phyloP scores from a whole-genome alignment of 164 flowering plant species.

The Brasenia schreberi region DNA sequence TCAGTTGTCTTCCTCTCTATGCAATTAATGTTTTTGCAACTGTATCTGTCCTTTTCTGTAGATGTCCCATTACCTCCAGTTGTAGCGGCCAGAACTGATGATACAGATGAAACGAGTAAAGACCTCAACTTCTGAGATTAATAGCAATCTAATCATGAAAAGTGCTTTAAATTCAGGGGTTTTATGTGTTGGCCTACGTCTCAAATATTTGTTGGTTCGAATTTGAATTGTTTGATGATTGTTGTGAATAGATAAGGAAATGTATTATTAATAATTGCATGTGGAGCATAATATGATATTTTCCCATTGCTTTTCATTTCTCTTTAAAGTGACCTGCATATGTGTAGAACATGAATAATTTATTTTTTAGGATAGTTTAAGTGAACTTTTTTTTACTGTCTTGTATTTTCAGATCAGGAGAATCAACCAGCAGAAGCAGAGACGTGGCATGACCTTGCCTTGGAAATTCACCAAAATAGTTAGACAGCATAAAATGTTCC shows the following conservation, averaged over 20 bases:
- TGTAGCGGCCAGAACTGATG: slow-evolving; percentile 47
- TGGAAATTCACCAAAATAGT: slow-evolving; percentile 18
- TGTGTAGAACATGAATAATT: too few species aligned
- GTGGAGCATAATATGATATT: not conserved
- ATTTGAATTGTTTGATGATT: not conserved
- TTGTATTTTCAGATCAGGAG: slow-evolving; percentile 37
- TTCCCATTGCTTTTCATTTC: too few species aligned
- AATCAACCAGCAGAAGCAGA: slow-evolving; percentile 33
- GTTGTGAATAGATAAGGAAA: not conserved
- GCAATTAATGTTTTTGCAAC: not conserved
- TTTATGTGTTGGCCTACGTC: not conserved
- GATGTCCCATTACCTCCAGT: slow-evolving; percentile 55
- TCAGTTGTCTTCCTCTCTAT: not conserved
- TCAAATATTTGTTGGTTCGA: not conserved
- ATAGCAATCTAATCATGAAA: not conserved
- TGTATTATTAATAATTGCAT: not conserved
- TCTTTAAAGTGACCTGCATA: not conserved
- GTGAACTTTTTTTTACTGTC: not conserved
- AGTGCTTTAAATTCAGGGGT: not conserved
- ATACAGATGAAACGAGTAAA: slow-evolving; percentile 67
- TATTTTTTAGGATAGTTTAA: not conserved
- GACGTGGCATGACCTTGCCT: slow-evolving; percentile 65
- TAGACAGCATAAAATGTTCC: not conserved
- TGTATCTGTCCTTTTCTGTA: slow-evolving; percentile 9
- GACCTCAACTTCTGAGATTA: not conserved